Evolutionary conservation across 73 alveolate species (phyloP).

Genomic region (Symbiodinium pilosum): DNA sequence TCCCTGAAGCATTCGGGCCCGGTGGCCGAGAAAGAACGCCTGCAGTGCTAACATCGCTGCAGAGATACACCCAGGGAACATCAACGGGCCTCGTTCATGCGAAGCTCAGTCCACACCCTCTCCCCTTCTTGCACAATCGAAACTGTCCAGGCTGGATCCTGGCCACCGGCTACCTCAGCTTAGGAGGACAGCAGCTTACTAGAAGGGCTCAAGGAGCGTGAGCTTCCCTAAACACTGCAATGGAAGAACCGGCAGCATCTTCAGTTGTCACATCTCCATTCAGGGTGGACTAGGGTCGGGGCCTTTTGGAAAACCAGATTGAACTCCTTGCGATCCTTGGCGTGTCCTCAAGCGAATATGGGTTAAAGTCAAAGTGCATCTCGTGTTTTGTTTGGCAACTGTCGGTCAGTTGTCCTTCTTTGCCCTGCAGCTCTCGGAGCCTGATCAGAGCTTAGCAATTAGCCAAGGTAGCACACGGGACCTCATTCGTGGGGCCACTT

Average conservation of each 20-base stretch:
- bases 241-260: no score
- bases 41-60: background rate
- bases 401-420: background rate
- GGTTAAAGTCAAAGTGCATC: background rate
- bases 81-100: conserved; percentile 62
- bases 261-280: no score
- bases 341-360: background rate
- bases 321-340: conserved; percentile 33
- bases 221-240: no score
- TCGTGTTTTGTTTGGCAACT: background rate
- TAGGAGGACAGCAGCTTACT: no score
- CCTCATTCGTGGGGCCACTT: no score
- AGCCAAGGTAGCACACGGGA: no score
- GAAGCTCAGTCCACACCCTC: conserved; percentile 46
- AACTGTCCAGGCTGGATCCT: conserved; percentile 60
- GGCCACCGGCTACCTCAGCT: conserved; percentile 51
- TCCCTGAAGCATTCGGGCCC: background rate
- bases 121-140: conserved; percentile 43
- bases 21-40: conserved; percentile 39
- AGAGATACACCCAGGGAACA: no score
- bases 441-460: background rate
- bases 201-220: no score
- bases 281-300: background rate
- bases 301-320: conserved; percentile 82
- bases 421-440: background rate